Base-by-base conservation (phyloP, 164 flowering plant genomes). In the Vitis labrusca region DNA sequence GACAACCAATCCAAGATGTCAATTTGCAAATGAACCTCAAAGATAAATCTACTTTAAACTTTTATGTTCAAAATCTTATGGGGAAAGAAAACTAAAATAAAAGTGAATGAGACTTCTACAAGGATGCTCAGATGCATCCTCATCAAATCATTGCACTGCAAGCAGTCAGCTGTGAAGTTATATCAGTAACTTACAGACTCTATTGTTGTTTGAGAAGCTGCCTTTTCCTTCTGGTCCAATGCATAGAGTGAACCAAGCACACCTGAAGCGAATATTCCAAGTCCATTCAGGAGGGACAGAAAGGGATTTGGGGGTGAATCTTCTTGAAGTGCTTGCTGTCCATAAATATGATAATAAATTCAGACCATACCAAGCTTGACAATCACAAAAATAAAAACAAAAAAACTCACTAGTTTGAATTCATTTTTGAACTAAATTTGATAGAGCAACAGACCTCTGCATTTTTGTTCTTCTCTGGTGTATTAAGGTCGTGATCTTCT, bases 191-290 rank as follows among this genome's bases (percentile, higher is more conserved):
- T 80, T 89, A 94, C 99, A 68, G 90, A 78, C 78, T 91, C 90
- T 64, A 91, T 77, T 53, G 83, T 83, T 67, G 83, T 82, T 65
- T 87, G 85, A 50, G 83, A 13, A 52, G 71, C 74, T 50, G 50
- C 75, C 71, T 86, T 90, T 61, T 91, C 98, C 65, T 85, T 82
- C 79, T 51, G 86, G 58, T 84, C 76, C 76, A 85, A 76, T 58
- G 89, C 83, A 83, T 85, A 91, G 30, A 93, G 79, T 61, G 97
- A 88, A 67, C 90, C 97, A 74, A 95, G 85, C 64, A 90, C 80
- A 51, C 92, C 91, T 29, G 89, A 65, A 50, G 89, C 79, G 51
- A 90, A 66, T 61, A 91, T 74, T 64, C 99, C 98, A 32, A 89
- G 52, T 47, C 74, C 97, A 84, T 90, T 91, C 70, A 90, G 77